A percentile compares a stretch with the other conserved stretches of the same genome.
phyloP scores from a whole-genome alignment of 2,329 filamentous ascomycete species.

The Calonectria montana region DNA sequence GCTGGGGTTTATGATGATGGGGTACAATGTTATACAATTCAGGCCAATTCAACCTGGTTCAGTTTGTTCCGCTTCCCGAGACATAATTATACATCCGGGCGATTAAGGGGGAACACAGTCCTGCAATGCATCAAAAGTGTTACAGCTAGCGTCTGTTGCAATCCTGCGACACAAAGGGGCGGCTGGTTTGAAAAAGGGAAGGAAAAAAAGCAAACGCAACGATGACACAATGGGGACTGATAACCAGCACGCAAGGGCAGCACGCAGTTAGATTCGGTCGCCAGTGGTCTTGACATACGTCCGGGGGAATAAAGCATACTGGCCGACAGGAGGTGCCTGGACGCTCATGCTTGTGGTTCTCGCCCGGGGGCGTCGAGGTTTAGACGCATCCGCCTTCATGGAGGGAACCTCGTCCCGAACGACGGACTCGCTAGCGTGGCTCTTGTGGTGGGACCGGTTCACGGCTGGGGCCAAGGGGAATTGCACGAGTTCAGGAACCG shows the following conservation, averaged over 20 bases:
- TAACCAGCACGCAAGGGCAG: background rate
- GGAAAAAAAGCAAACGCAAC: conserved; percentile 19
- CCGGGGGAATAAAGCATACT: conserved; percentile 60
- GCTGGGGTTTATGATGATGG: conserved; percentile 2
- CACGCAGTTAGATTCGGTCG: conserved; percentile 46
- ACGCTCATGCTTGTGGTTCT: conserved; percentile 60
- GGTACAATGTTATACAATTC: conserved; percentile 22
- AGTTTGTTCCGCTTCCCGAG: conserved; percentile 7
- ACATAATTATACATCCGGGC: conserved; percentile 9
- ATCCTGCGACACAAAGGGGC: conserved; percentile 9
- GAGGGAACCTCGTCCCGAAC: conserved; percentile 44
- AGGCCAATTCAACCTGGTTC: conserved; percentile 9
- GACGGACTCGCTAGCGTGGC: conserved; percentile 52
- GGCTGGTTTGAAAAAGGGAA: background rate
- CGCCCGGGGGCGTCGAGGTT: conserved; percentile 53
- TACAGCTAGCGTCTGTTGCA: conserved; percentile 22
- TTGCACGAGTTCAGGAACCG: conserved; percentile 49
- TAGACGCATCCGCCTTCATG: conserved; percentile 45
- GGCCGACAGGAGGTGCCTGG: conserved; percentile 56
- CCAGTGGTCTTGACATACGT: conserved; percentile 45
- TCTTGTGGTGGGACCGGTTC: conserved; percentile 47
- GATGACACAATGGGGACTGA: conserved; percentile 17
- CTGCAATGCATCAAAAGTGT: conserved; percentile 2
- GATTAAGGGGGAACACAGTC: conserved; percentile 4
- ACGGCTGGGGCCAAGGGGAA: conserved; percentile 39